Evolutionary conservation across 345 rosid species (phyloP).

Genomic region (Salix udensis): DNA sequence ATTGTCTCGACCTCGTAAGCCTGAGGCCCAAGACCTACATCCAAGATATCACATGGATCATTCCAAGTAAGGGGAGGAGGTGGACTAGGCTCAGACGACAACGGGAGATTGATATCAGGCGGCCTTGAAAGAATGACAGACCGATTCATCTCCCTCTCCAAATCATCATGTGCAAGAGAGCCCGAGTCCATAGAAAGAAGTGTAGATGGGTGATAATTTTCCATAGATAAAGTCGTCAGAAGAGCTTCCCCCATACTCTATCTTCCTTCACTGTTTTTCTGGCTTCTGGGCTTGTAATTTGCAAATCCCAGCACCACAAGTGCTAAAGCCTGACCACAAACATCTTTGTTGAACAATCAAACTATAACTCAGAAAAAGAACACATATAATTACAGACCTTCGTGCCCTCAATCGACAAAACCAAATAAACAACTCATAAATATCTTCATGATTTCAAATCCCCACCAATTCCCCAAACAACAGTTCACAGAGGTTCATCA

Average conservation of each 20-base stretch:
- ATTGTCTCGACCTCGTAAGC: conserved; percentile 66
- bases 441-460: conserved; percentile 48
- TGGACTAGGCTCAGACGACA: conserved; percentile 82
- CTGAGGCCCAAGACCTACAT: conserved; percentile 75
- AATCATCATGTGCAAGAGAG: conserved; percentile 81
- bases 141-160: conserved; percentile 85
- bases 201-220: conserved; percentile 91
- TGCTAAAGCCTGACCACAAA: conserved; percentile 3
- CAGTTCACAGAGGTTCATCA: conserved; percentile 23
- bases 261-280: conserved; percentile 9
- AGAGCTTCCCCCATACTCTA: conserved; percentile 55
- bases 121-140: conserved; percentile 74
- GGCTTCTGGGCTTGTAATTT: not conserved
- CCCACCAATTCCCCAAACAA: conserved; percentile 18
- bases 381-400: conserved; percentile 2
- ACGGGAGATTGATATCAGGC: conserved; percentile 89
- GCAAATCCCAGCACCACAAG: conserved; percentile 1
- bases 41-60: conserved; percentile 71
- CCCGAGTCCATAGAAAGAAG: conserved; percentile 93
- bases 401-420: conserved; percentile 52
- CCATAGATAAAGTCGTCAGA: conserved; percentile 63
- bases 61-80: conserved; percentile 50
- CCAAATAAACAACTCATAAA: conserved; percentile 51
- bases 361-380: not conserved
- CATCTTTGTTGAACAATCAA: conserved; percentile 1